A percentile compares a stretch with the other conserved stretches of the same genome.
Conservation (phyloP, 768 basidiomycete species). For the Tremella yokohamensis region DNA sequence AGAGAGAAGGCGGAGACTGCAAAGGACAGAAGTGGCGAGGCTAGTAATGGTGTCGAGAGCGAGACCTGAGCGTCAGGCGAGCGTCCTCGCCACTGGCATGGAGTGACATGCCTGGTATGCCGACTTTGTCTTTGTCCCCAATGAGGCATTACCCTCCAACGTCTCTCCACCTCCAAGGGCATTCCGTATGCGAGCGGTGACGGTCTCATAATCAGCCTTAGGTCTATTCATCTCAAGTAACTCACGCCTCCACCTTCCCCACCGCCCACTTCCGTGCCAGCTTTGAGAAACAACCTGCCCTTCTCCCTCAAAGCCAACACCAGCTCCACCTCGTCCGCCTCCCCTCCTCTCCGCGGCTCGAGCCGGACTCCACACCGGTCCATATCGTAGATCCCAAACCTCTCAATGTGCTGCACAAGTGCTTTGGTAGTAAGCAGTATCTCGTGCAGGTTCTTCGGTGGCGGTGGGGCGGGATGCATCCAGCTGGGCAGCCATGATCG, state of each 20-base stretch:
- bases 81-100: no score
- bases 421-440: constrained; percentile 68
- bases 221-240: constrained; percentile 18
- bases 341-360: constrained; percentile 51
- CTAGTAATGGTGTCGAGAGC: constrained; percentile 52
- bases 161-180: constrained; percentile 87
- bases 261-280: constrained; percentile 86
- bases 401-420: constrained; percentile 64
- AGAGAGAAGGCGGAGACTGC: constrained; percentile 68
- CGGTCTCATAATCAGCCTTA: constrained; percentile 56
- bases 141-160: constrained; percentile 72
- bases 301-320: constrained; percentile 61
- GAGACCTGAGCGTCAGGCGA: constrained; percentile 35
- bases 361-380: constrained; percentile 78
- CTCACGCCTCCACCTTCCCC: constrained; percentile 88
- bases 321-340: constrained; percentile 47
- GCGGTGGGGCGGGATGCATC: constrained; percentile 46
- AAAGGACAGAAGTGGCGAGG: constrained; percentile 63
- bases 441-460: constrained; percentile 57
- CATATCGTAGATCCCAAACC: constrained; percentile 70
- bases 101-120: constrained; percentile 66
- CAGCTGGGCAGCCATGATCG: constrained; percentile 31
- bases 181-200: constrained; percentile 77
- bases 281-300: constrained; percentile 71
- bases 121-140: constrained; percentile 81